A percentile compares a stretch with the other conserved stretches of the same genome.
Conservation (phyloP, 2,329 filamentous ascomycete genomes). For the Claviceps sorghi region DNA sequence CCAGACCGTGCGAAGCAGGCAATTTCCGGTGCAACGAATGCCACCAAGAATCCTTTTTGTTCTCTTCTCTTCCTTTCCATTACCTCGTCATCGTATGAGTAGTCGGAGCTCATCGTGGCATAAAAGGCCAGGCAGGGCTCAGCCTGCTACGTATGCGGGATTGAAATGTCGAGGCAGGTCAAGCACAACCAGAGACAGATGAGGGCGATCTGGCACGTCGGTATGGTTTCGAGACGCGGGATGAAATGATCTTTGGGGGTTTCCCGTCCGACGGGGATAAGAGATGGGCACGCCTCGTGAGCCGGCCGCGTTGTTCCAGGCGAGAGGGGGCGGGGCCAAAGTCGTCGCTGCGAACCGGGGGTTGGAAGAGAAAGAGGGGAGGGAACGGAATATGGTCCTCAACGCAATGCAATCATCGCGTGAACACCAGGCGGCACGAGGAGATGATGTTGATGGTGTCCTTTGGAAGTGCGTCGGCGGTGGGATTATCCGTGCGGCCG, state of each 20-base stretch:
- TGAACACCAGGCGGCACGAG: not conserved
- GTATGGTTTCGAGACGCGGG: not conserved
- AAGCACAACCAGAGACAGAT: not conserved
- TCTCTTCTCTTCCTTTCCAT: not conserved
- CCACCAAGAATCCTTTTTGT: not conserved
- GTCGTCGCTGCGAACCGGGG: not conserved
- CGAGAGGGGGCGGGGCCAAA: not conserved
- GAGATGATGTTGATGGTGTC: constrained; percentile 4
- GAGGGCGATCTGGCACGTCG: constrained; percentile 1
- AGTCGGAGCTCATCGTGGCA: constrained; percentile 73
- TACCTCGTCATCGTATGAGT: constrained; percentile 94
- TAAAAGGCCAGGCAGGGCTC: constrained; percentile 18
- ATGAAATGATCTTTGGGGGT: not conserved
- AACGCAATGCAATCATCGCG: not conserved
- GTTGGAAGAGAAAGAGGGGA: not conserved
- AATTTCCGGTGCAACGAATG: not conserved
- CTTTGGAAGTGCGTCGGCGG: constrained; percentile 11
- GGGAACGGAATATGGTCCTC: not conserved
- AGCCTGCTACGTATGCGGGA: constrained; percentile 14
- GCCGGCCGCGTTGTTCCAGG: no score
- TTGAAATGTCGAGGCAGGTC: not conserved
- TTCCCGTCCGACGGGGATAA: not conserved
- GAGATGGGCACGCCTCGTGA: not conserved
- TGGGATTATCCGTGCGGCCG: constrained; percentile 20
- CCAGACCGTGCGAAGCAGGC: not conserved